Evolutionary conservation across 257 asterid species (phyloP), one percentile per base, ranked within the genome.

Genomic region (Prunella vulgaris): DNA sequence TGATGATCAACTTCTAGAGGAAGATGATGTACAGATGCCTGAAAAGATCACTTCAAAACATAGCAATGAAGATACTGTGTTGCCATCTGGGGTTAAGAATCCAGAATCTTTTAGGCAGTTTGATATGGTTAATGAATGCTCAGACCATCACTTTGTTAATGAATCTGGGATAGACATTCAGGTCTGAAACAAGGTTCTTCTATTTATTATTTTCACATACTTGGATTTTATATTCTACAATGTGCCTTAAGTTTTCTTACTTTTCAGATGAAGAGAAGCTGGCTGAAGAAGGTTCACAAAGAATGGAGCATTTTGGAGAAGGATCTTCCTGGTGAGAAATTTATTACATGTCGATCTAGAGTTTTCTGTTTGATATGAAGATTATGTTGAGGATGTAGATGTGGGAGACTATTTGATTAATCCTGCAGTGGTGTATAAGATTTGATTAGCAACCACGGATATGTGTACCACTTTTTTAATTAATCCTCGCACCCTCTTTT

Each of bases 271-370:
- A 89, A 76, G 77, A 77, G 86, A 80, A 61, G 83, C 63, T 94
- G 99, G 98, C 73, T 85, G 73, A 94, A 84, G 83, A 87, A 80
- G 85, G 88, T 94, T 64, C 89, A 88, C 69, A 83, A 87, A 83
- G 99, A 94, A 83, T 94, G 99, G 99, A 82, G 82, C 83, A 84
- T 86, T 80, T 82, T 94, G 72, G 85, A 85, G 79, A 87, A 83
- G 70, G 85, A 89, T 82, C 95, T 94, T 71, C 97, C 99, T 1
- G 96, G 99, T 94, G 80, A 86, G 95, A 71, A 80, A 27, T 30
- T 79, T 28, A 24, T 46, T 60, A 21, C 64, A 27, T 13, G 33
- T 42, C 13, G 13, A 3, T 20, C 33, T 35, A 5, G 7, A 21
- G 30, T 3, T 74, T 22, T 18, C 25, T 38, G 20, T 32, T 49